Percentiles rank a stretch among this genome's conserved stretches.
Evolutionary conservation across 1,139 yeast species (phyloP).

Genomic region (Candida pseudoviswanathii): DNA sequence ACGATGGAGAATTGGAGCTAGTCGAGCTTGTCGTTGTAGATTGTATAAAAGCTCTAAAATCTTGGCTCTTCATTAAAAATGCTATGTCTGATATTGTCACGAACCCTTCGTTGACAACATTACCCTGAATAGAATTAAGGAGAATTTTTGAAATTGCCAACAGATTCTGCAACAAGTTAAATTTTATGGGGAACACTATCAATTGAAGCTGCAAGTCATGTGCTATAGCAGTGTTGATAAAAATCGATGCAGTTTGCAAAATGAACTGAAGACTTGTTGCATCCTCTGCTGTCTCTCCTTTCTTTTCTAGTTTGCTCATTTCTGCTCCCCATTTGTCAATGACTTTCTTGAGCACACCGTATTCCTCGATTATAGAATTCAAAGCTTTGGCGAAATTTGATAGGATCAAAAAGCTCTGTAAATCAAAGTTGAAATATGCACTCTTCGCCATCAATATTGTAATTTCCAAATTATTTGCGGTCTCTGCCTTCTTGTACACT

Average conservation of each 20-base stretch:
- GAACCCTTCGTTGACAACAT: constrained; percentile 14
- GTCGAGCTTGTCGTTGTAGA: constrained; percentile 14
- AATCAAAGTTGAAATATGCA: constrained; percentile 35
- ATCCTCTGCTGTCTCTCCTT: not conserved
- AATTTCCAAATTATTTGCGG: constrained; percentile 28
- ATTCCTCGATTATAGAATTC: constrained; percentile 12
- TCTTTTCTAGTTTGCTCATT: not conserved
- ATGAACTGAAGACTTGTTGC: constrained; percentile 20
- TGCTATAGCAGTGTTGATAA: constrained; percentile 17
- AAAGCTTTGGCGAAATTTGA: constrained; percentile 16
- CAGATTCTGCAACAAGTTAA: constrained; percentile 30
- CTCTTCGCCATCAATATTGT: constrained; percentile 51
- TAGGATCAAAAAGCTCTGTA: constrained; percentile 19
- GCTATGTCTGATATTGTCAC: constrained; percentile 24
- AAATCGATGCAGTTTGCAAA: constrained; percentile 37
- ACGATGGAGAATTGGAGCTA: constrained; percentile 13
- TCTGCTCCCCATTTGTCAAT: constrained; percentile 14
- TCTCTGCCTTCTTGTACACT: constrained; percentile 31
- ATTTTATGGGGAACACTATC: constrained; percentile 40
- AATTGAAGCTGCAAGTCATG: constrained; percentile 18
- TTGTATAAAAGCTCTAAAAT: constrained; percentile 29
- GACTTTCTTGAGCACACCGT: constrained; percentile 12
- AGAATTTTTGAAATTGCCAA: constrained; percentile 34
- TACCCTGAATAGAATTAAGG: constrained; percentile 18
- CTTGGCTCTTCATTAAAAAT: constrained; percentile 22